Evolutionary conservation across 768 basidiomycete genomes (phyloP).

Genomic region (Mycena alexandri): DNA sequence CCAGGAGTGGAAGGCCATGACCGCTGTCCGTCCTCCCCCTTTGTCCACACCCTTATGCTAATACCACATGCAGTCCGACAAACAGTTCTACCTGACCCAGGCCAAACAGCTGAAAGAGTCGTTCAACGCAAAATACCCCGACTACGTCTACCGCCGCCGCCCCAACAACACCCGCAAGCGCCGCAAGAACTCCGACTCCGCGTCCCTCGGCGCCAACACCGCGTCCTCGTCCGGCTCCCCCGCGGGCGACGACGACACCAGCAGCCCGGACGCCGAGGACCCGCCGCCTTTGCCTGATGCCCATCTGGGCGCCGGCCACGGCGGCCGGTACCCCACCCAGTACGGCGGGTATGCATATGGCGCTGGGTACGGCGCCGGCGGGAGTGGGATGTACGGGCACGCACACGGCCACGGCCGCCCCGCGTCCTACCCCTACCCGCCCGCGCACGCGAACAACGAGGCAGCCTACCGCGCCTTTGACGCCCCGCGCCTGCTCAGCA

Average conservation of each 20-base stretch:
- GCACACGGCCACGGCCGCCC: constrained; percentile 14
- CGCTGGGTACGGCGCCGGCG: constrained; percentile 1
- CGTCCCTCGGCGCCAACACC: constrained; percentile 45
- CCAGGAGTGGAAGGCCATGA: constrained; percentile 89
- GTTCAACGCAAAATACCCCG: constrained; percentile 88
- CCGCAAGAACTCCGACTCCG: constrained; percentile 52
- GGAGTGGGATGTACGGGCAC: constrained; percentile 7
- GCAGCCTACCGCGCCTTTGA: background rate
- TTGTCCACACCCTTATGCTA: constrained; percentile 11
- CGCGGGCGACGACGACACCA: constrained; percentile 31
- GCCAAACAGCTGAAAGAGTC: constrained; percentile 88
- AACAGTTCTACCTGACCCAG: constrained; percentile 90
- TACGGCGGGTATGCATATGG: background rate
- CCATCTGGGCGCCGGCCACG: constrained; percentile 7
- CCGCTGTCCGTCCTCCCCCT: constrained; percentile 61
- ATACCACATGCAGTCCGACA: constrained; percentile 67
- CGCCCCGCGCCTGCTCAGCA: background rate
- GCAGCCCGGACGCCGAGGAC: constrained; percentile 36
- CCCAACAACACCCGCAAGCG: constrained; percentile 88
- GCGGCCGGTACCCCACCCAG: background rate
- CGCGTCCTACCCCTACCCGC: constrained; percentile 28
- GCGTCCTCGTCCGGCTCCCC: constrained; percentile 28
- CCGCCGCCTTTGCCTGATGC: constrained; percentile 38
- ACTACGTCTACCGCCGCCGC: constrained; percentile 90
- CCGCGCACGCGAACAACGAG: background rate